Evolutionary conservation across 2,329 filamentous ascomycete species (phyloP).

Genomic region (Phoma sp.): DNA sequence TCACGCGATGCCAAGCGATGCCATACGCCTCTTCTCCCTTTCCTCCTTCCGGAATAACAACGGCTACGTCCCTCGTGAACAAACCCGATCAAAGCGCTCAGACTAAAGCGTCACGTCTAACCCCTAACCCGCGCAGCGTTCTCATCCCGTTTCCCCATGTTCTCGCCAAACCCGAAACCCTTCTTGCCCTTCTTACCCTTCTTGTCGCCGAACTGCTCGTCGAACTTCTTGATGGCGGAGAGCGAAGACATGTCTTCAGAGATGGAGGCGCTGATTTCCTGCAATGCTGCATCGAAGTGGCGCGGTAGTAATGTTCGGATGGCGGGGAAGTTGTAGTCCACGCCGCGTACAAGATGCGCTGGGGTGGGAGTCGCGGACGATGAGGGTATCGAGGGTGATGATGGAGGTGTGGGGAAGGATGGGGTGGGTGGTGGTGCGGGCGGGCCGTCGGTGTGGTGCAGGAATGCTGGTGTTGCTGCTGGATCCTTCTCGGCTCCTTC

Average conservation of each 20-base stretch:
- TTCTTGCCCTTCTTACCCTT: constrained; percentile 70
- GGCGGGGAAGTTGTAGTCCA: constrained; percentile 69
- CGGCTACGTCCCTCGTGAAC: too few relatives aligned
- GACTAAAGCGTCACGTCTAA: too few relatives aligned
- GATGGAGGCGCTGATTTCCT: constrained; percentile 90
- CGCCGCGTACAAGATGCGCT: constrained; percentile 41
- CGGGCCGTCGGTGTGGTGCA: constrained; percentile 2
- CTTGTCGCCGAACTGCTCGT: constrained; percentile 90
- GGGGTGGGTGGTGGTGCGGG: constrained; percentile 4
- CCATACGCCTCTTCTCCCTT: too few relatives aligned
- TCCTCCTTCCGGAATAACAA: too few relatives aligned
- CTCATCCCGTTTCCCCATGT: constrained; percentile 38
- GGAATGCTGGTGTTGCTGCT: not conserved
- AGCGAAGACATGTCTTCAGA: constrained; percentile 92
- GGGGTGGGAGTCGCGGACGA: constrained; percentile 18
- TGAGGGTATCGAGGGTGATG: not conserved
- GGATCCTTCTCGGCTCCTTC: not conserved
- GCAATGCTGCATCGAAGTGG: constrained; percentile 86
- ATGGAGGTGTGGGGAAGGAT: not conserved
- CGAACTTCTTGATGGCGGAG: constrained; percentile 89
- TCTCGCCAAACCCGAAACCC: constrained; percentile 59
- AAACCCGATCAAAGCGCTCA: too few relatives aligned
- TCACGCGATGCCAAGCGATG: too few relatives aligned
- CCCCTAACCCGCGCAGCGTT: constrained; percentile 41
- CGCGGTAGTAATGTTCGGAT: constrained; percentile 68